Conservation (phyloP, 2,329 filamentous ascomycete genomes). For the Xylariaceae sp. region DNA sequence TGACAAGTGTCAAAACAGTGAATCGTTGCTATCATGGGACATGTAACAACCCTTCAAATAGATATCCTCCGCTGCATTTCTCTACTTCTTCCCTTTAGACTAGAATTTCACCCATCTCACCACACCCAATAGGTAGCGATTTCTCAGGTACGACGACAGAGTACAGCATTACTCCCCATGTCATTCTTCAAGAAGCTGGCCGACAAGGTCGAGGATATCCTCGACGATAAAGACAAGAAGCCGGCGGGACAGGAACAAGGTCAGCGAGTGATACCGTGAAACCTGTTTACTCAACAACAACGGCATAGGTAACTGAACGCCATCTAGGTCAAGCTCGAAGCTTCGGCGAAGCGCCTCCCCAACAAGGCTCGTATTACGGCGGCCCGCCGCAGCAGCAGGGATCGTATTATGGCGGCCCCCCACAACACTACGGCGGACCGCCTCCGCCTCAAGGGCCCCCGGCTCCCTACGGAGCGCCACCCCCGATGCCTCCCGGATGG, state of each 20-base stretch:
- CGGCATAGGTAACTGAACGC: neutral
- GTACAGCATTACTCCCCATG: constrained; percentile 9
- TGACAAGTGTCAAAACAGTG: neutral
- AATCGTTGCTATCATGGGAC: neutral
- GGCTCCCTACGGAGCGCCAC: constrained; percentile 14
- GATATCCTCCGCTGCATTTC: neutral
- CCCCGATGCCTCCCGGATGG: constrained; percentile 20
- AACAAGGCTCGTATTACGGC: constrained; percentile 1
- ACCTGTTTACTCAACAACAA: neutral
- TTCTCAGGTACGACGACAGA: neutral
- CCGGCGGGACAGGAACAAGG: neutral
- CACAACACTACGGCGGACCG: neutral
- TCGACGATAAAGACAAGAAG: constrained; percentile 21
- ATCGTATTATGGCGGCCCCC: neutral
- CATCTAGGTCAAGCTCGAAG: neutral
- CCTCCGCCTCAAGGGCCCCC: constrained; percentile 8
- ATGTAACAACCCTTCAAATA: neutral
- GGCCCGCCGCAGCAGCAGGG: neutral
- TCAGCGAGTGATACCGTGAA: neutral
- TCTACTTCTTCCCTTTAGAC: neutral
- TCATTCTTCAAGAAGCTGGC: constrained; percentile 26
- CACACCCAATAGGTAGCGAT: neutral
- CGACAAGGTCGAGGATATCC: constrained; percentile 23
- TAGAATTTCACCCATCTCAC: neutral
- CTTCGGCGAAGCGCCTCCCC: neutral